phyloP scores from a whole-genome alignment of 768 basidiomycete species.

The Leccinellum luteum region DNA sequence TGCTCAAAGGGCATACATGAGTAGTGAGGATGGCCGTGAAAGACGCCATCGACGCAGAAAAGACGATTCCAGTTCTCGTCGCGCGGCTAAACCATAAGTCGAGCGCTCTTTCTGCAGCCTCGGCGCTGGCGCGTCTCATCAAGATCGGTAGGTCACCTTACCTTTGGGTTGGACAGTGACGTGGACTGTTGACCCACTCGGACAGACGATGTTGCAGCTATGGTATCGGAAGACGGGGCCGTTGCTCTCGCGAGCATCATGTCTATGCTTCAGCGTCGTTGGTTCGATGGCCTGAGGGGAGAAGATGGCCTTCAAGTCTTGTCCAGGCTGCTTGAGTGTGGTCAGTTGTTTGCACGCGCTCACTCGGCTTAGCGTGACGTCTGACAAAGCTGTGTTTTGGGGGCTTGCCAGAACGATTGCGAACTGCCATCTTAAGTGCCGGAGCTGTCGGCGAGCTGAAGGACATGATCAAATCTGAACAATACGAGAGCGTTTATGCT shows the following conservation, averaged over 20 bases:
- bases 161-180: background rate
- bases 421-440: slow-evolving; percentile 12
- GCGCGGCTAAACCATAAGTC: slow-evolving; percentile 14
- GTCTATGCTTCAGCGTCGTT: slow-evolving; percentile 23
- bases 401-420: slow-evolving; percentile 13
- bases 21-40: slow-evolving; percentile 9
- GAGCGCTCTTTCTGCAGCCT: slow-evolving; percentile 21
- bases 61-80: slow-evolving; percentile 18
- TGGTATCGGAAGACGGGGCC: slow-evolving; percentile 3
- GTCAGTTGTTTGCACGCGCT: slow-evolving; percentile 8
- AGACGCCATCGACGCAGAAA: slow-evolving; percentile 12
- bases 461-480: slow-evolving; percentile 13
- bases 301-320: slow-evolving; percentile 27
- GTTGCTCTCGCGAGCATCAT: slow-evolving; percentile 11
- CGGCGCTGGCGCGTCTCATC: slow-evolving; percentile 13
- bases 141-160: slow-evolving; percentile 17
- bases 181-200: background rate
- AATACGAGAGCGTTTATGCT: slow-evolving; percentile 11
- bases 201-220: slow-evolving; percentile 17
- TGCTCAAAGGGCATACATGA: background rate
- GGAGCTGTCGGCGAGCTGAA: slow-evolving; percentile 12
- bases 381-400: background rate
- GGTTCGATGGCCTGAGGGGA: slow-evolving; percentile 28
- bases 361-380: no score
- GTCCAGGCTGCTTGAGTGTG: slow-evolving; percentile 15